Percentiles rank a stretch among this genome's conserved stretches.
These are phyloP conservation scores for Euphorbia lathyris DNA, from an alignment of 345 rosid genomes.

Conservation along the genomic window DNA sequence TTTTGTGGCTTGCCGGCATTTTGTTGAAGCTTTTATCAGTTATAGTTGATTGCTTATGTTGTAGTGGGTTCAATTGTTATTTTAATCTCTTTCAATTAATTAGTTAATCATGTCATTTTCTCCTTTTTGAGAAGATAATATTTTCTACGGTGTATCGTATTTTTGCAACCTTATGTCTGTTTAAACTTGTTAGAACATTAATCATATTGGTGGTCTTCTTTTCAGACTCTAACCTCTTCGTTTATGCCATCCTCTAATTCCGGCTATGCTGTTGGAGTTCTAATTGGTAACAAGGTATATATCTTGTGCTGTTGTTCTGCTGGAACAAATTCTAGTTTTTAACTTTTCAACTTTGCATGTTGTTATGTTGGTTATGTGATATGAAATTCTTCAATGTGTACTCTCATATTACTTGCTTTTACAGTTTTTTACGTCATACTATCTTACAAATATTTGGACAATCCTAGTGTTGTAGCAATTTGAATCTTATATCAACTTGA, in stretches of 20 bases:
- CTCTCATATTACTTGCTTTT: no score
- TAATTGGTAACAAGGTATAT: conserved; percentile 69
- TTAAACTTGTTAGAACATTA: conserved; percentile 1
- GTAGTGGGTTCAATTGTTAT: neutral
- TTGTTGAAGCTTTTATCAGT: neutral
- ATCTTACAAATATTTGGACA: no score
- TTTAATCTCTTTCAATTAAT: neutral
- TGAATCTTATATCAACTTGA: no score
- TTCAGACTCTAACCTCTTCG: conserved; percentile 55
- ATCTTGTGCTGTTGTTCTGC: conserved; percentile 3
- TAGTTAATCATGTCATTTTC: neutral
- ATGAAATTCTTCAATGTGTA: no score
- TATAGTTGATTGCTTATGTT: neutral
- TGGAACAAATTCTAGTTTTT: no score
- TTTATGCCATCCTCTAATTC: conserved; percentile 46
- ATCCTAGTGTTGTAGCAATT: no score
- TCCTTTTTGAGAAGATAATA: neutral
- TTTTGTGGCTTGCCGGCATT: neutral
- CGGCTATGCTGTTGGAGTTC: conserved; percentile 73
- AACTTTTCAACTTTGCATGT: no score
- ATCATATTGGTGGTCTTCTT: conserved; percentile 8
- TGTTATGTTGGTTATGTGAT: no score
- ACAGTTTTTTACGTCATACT: no score
- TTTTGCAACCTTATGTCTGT: neutral
- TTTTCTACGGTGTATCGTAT: conserved; percentile 5